A percentile compares a stretch with the other conserved stretches of the same genome.
Conservation (phyloP, 306 rosid genomes). For the Trifolium dubium region DNA sequence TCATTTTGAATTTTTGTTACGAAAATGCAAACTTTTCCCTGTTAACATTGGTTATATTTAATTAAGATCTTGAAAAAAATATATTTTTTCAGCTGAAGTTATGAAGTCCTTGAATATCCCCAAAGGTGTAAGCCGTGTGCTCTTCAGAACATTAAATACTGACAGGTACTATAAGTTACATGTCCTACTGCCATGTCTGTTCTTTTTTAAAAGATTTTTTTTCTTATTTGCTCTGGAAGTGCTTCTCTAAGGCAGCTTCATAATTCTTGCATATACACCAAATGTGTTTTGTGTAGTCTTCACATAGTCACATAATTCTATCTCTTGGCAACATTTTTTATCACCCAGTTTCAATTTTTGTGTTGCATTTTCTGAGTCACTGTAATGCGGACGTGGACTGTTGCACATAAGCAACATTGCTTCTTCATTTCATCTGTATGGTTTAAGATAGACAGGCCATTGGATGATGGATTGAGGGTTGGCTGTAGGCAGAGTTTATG, state of each 20-base stretch:
- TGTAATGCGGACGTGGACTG: constrained; percentile 1
- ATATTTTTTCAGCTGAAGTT: constrained; percentile 68
- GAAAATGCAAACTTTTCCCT: constrained; percentile 14
- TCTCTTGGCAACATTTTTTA: constrained; percentile 13
- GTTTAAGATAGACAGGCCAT: constrained; percentile 15
- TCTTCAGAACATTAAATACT: constrained; percentile 85
- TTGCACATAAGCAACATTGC: constrained; percentile 11
- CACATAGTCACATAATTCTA: constrained; percentile 7
- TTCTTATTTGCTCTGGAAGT: constrained; percentile 19
- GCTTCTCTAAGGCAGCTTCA: constrained; percentile 2
- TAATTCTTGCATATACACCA: constrained; percentile 6
- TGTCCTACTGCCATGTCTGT: not conserved
- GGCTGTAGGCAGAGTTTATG: constrained; percentile 1
- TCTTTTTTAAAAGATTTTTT: constrained; percentile 4
- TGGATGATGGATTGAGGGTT: not conserved
- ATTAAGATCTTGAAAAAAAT: constrained; percentile 5
- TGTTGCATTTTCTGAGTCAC: constrained; percentile 10
- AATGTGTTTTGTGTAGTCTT: not conserved
- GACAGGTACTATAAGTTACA: constrained; percentile 58
- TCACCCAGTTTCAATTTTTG: constrained; percentile 4
- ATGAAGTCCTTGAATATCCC: constrained; percentile 83
- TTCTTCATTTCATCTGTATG: constrained; percentile 32
- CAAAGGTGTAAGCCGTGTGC: constrained; percentile 74
- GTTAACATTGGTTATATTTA: not conserved
- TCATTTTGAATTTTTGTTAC: constrained; percentile 20